Evolutionary conservation across 768 basidiomycete species (phyloP).

Genomic region (Xerocomus spinulosus): DNA sequence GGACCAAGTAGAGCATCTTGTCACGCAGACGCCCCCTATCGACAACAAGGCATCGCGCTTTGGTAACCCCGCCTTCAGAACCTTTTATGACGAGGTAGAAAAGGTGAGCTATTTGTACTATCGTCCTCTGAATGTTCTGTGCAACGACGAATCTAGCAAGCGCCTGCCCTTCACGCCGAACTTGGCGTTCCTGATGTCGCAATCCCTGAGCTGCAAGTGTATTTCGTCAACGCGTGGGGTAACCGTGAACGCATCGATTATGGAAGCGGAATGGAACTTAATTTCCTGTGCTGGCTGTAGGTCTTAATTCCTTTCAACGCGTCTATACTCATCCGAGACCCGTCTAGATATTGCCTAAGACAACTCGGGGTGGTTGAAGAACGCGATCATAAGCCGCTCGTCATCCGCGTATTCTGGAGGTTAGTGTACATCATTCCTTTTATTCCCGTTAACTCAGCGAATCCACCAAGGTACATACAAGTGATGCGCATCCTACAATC

Average conservation of each 20-base stretch:
- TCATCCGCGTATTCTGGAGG: constrained; percentile 88
- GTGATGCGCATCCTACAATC: constrained; percentile 87
- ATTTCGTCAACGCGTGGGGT: constrained; percentile 89
- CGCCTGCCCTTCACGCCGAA: constrained; percentile 56
- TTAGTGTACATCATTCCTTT: constrained; percentile 24
- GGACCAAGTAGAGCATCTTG: constrained; percentile 60
- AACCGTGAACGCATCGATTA: constrained; percentile 92
- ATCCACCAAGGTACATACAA: constrained; percentile 55
- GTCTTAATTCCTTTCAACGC: constrained; percentile 20
- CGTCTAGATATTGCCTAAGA: constrained; percentile 70
- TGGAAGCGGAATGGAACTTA: constrained; percentile 99
- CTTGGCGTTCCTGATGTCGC: constrained; percentile 55
- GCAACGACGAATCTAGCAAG: constrained; percentile 34
- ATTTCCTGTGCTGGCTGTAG: constrained; percentile 95
- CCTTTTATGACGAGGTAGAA: constrained; percentile 79
- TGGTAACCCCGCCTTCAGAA: constrained; percentile 94
- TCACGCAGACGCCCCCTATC: constrained; percentile 72
- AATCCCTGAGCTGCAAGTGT: constrained; percentile 66
- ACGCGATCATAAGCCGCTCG: constrained; percentile 69
- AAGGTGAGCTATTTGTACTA: constrained; percentile 43
- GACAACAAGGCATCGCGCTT: constrained; percentile 90
- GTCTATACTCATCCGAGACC: neutral
- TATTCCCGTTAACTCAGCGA: neutral
- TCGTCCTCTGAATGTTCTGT: too few relatives aligned
- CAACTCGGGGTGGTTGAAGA: constrained; percentile 59